A percentile compares a stretch with the other conserved stretches of the same genome.
Evolutionary conservation across 305 asterid species (phyloP).

Genomic region (Plantago coronopus): DNA sequence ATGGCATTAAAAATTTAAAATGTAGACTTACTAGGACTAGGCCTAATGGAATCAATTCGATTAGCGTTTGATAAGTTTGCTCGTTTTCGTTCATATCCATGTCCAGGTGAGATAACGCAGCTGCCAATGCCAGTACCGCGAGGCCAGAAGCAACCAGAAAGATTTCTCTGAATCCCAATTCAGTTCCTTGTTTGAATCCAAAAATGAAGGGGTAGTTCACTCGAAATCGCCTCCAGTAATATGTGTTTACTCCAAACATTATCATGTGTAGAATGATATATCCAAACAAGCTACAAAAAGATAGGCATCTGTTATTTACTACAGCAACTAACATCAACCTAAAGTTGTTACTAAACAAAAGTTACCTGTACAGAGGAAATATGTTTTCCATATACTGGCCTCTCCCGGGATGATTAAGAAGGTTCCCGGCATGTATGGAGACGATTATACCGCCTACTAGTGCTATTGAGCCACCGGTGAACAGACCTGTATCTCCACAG

Average conservation of each 20-base stretch:
- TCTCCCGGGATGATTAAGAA: slow-evolving; percentile 42
- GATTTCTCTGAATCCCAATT: slow-evolving; percentile 66
- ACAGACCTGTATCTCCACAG: slow-evolving; percentile 36
- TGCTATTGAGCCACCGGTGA: slow-evolving; percentile 63
- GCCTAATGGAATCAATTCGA: slow-evolving; percentile 69
- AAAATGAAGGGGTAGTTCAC: slow-evolving; percentile 83
- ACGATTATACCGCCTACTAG: slow-evolving; percentile 42
- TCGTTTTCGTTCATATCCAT: slow-evolving; percentile 72
- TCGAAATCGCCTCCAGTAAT: slow-evolving; percentile 64
- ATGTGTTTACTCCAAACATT: slow-evolving; percentile 55
- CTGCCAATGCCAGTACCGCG: slow-evolving; percentile 53
- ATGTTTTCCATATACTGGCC: slow-evolving; percentile 48
- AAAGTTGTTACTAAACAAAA: neutral
- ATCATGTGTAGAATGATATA: slow-evolving; percentile 73
- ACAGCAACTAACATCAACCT: neutral
- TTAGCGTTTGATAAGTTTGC: slow-evolving; percentile 28
- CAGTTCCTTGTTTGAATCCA: slow-evolving; percentile 63
- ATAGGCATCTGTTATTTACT: slow-evolving; percentile 10
- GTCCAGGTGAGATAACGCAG: slow-evolving; percentile 63
- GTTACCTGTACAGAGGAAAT: slow-evolving; percentile 70
- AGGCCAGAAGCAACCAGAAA: slow-evolving; percentile 77
- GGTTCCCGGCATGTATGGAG: slow-evolving; percentile 42
- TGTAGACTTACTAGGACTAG: slow-evolving; percentile 49
- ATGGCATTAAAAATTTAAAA: neutral
- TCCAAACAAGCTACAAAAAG: slow-evolving; percentile 49